Evolutionary conservation across 73 alveolate genomes (phyloP), one percentile per base, ranked within the genome.

Genomic region (Uronychia binucleata): DNA sequence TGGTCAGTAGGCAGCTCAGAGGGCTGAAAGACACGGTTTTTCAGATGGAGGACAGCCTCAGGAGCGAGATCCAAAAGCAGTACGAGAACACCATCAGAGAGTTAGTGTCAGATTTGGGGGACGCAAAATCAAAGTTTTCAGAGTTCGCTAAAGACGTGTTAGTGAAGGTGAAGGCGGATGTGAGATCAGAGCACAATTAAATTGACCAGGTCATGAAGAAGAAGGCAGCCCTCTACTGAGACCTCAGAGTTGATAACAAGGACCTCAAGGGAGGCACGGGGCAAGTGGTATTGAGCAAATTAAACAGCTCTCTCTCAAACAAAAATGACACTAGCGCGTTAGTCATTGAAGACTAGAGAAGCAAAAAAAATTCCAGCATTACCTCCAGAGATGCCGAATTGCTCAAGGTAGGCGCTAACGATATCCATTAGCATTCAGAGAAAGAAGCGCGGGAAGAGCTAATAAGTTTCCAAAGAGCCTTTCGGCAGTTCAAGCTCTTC

Each of bases 11-110:
- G 13, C 98, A 96, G 82, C 90, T 96, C 29, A 90, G 94, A 88
- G 92, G 88, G 11, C 83, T 96, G 67, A 96, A 94, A 84, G 98
- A 96, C 83, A 94, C 94, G 83, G 89, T 94, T 19, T 93, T 91
- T 79, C 87, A 87, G 8, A 86, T 96, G 95, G 99, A 96, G 85
- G 84, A 90, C 75, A 94, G 95, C 58, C 88, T 96, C 29, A 88
- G 92, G 79, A 93, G 91, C 60, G 86, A 94, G 75, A 91, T 96
- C 28, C 81, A 88, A 76, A 94, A 90, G 75, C 96, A 96, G 81
- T 94, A 91, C 75, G 91, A 90, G 75, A 89, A 90, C 60, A 85
- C 93, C 34, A 96, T 94, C 11, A 86, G 93, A 31, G 86, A 88
- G 80, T 84, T 87, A 57, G 87, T 88, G 87, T 88, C 91, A 32